phyloP scores from a whole-genome alignment of 345 rosid species.

The Raphanus sativus region DNA sequence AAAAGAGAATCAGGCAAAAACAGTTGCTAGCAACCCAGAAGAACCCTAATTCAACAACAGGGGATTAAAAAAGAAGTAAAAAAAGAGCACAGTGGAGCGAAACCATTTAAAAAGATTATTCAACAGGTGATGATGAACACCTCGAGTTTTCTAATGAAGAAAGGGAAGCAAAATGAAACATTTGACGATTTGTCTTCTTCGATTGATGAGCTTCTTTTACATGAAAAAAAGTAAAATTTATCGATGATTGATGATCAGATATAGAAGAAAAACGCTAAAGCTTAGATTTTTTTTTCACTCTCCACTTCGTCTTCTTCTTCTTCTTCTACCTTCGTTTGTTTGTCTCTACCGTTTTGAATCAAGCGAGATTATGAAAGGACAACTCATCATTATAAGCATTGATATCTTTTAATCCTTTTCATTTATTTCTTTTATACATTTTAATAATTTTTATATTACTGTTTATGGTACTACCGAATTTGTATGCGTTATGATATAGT shows the following conservation, averaged over 20 bases:
- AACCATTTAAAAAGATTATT: not conserved
- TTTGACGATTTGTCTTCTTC: slow-evolving; percentile 33
- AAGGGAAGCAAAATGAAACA: slow-evolving; percentile 37
- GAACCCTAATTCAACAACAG: slow-evolving; percentile 31
- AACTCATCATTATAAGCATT: slow-evolving; percentile 33
- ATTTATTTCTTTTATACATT: no score
- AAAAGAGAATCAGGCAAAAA: slow-evolving; percentile 1
- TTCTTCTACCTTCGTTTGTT: not conserved
- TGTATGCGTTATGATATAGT: no score
- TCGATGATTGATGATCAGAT: slow-evolving; percentile 27
- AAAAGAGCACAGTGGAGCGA: not conserved
- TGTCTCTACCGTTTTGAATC: slow-evolving; percentile 34
- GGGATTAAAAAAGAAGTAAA: no score
- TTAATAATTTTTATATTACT: no score
- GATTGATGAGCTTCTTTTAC: slow-evolving; percentile 18
- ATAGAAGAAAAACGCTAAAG: not conserved
- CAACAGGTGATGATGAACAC: slow-evolving; percentile 30
- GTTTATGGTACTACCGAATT: no score
- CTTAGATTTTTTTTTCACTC: slow-evolving; percentile 12
- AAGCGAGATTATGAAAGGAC: slow-evolving; percentile 24
- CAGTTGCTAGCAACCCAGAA: slow-evolving; percentile 29
- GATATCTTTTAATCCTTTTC: not conserved
- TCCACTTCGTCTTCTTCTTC: not conserved
- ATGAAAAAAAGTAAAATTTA: not conserved
- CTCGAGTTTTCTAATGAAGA: slow-evolving; percentile 34